Evolutionary conservation across 352 stramenopile species (phyloP), one percentile per base, ranked within the genome.

Genomic region (Pythium brachiatum): DNA sequence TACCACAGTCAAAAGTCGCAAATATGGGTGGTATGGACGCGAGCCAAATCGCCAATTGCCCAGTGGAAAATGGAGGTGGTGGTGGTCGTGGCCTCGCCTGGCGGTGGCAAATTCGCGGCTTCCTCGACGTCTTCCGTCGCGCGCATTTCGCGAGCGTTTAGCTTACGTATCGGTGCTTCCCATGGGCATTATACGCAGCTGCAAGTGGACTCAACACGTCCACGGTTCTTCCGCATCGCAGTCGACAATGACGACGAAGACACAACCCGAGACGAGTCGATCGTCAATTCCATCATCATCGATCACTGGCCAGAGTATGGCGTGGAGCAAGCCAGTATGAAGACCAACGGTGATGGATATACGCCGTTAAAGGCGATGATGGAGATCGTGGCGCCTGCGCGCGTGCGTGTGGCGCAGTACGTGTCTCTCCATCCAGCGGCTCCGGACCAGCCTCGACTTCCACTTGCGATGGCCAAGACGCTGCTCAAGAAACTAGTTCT

Each of bases 401-500:
- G 59, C 0, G 44, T 90, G 11, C 72, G 57, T 21, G 69, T 76
- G 1, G 74, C 74, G 18, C 76, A 88, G 60, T 90, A 81, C 55
- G 57, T 90, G 50, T 68, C 82, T 27, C 57, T 92, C 7, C 62
- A 72, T 5, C 79, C 81, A 1, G 64, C 62, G 18, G 46, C 41
- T 20, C 52, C 72, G 21, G 70, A 76, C 3, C 77, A 76, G 39
- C 76, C 58, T 13, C 72, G 75, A 26, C 57, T 90, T 12, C 68
- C 81, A 12, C 65, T 79, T 26, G 52, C 60, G n/a, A 73, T 73
- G 66, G 66, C 60, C 36, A 66, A 54, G 9, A 60, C 71, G 20
- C 82, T 92, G 53, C 50, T 86, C 8, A 86, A 81, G 63, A 79
- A 72, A 43, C 72, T 81, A 51, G 66, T 92, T 55, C 73, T 78